Evolutionary conservation across 495 filamentous ascomycete genomes (phyloP).

Genomic region (Aspergillus baeticus): DNA sequence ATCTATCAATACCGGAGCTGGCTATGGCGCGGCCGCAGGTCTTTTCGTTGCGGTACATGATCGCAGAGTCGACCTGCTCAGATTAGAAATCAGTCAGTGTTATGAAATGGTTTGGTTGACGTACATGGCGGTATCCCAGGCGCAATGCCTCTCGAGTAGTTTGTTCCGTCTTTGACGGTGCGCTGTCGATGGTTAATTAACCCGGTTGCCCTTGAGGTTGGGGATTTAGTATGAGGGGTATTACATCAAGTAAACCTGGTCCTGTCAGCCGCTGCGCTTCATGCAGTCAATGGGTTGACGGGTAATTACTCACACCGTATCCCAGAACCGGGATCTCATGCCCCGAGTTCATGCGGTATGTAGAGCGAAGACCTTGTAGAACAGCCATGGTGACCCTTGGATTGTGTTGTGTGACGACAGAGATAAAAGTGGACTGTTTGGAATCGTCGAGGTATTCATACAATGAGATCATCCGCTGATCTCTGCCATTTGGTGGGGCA

Average conservation of each 20-base stretch:
- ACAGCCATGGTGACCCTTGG: slow-evolving; percentile 24
- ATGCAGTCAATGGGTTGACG: neutral
- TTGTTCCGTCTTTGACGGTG: slow-evolving; percentile 51
- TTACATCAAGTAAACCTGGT: slow-evolving; percentile 74
- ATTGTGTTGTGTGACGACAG: neutral
- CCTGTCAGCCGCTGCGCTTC: neutral
- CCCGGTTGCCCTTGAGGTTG: neutral
- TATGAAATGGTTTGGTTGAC: neutral
- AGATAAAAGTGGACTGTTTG: neutral
- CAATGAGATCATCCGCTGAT: slow-evolving; percentile 5
- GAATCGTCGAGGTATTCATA: neutral
- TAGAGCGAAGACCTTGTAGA: slow-evolving; percentile 29
- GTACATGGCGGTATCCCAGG: slow-evolving; percentile 62
- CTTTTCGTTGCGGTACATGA: slow-evolving; percentile 56
- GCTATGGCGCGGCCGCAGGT: slow-evolving; percentile 49
- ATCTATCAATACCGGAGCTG: slow-evolving; percentile 40
- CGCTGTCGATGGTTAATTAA: slow-evolving; percentile 34
- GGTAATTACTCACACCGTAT: slow-evolving; percentile 59
- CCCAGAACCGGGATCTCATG: slow-evolving; percentile 77
- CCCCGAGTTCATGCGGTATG: slow-evolving; percentile 63
- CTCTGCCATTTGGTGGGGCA: neutral
- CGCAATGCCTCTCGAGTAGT: slow-evolving; percentile 62
- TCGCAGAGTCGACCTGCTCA: slow-evolving; percentile 54
- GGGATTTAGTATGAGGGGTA: neutral
- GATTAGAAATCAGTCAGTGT: neutral